Evolutionary conservation across 2,329 filamentous ascomycete genomes (phyloP), one percentile per base, ranked within the genome.

Genomic region (Chrysoporthe deuterocubensis): DNA sequence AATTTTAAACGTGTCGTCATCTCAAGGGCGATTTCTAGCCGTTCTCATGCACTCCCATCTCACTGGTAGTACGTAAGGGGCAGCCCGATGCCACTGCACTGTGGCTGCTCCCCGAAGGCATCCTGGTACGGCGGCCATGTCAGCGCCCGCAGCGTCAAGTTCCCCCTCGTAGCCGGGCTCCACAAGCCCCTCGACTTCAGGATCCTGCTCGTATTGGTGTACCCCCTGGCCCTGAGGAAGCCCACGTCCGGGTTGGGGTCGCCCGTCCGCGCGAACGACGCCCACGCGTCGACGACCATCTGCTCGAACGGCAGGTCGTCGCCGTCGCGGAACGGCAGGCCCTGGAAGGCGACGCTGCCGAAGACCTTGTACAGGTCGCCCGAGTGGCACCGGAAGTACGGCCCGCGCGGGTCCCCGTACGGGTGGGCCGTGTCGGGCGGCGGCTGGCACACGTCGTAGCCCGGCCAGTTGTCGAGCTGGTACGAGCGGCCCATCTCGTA

Each of bases 401-500:
- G 74, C 58, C 70, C 67, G 8, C 66, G 68, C 3, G 87, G 61
- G 81, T 86, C 83, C 57, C 84, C 78, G 34, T 73, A 5, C 0
- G 78, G 80, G 69, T 56, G 80, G 69, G 67, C 74, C 70, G n/a
- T n/a, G n/a, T n/a, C n/a, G n/a, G n/a, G n/a, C n/a, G n/a, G n/a
- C n/a, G n/a, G 81, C 75, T 75, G 82, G 81, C 83, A 85, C 0
- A 83, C 78, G 56, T 85, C 83, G 2, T 85, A 79, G 26, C 80
- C 78, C 60, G 88, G 87, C 43, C 85, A 87, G 46, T 84, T 83
- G 61, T 82, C 82, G 1, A 81, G 83, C 66, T 81, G 80, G 71
- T 85, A 86, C 0, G 83, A 84, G 57, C 87, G 82, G 69, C 88
- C 84, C 71, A 89, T 85, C 73, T 89, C 84, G 76, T 89, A 90